phyloP scores from a whole-genome alignment of 2,329 filamentous ascomycete species.

The Phaeosphaeria sp. region DNA sequence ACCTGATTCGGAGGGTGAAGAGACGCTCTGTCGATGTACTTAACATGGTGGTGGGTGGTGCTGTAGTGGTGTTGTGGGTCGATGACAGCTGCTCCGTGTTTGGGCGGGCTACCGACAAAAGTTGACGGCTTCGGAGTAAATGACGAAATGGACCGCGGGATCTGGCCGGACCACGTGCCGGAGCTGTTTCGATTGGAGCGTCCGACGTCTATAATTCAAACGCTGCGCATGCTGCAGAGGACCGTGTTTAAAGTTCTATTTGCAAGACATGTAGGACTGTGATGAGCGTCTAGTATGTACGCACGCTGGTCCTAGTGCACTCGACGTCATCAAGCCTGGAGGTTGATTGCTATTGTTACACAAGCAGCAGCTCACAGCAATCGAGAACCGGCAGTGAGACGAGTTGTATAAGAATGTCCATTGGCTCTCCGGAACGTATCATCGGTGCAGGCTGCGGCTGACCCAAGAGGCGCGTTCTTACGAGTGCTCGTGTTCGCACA shows the following conservation, averaged over 20 bases:
- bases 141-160: constrained; percentile 34
- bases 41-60: constrained; percentile 30
- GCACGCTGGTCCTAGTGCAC: background rate
- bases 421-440: background rate
- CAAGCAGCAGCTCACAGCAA: background rate
- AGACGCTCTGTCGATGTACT: constrained; percentile 21
- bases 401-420: background rate
- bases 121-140: constrained; percentile 28
- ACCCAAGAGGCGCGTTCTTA: too few relatives aligned
- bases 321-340: constrained; percentile 16
- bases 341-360: constrained; percentile 4
- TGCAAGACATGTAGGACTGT: background rate
- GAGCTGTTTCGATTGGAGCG: constrained; percentile 8
- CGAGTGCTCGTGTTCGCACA: constrained; percentile 8
- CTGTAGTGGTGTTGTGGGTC: constrained; percentile 6
- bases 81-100: constrained; percentile 16
- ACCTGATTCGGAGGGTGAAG: constrained; percentile 24
- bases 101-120: constrained; percentile 30
- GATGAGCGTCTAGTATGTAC: background rate
- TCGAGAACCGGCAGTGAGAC: background rate
- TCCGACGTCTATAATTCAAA: constrained; percentile 10
- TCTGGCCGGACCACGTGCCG: constrained; percentile 31
- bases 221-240: background rate
- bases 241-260: background rate
- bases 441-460: background rate